phyloP scores from a whole-genome alignment of 768 basidiomycete genomes.

The Tricholoma matsutake region DNA sequence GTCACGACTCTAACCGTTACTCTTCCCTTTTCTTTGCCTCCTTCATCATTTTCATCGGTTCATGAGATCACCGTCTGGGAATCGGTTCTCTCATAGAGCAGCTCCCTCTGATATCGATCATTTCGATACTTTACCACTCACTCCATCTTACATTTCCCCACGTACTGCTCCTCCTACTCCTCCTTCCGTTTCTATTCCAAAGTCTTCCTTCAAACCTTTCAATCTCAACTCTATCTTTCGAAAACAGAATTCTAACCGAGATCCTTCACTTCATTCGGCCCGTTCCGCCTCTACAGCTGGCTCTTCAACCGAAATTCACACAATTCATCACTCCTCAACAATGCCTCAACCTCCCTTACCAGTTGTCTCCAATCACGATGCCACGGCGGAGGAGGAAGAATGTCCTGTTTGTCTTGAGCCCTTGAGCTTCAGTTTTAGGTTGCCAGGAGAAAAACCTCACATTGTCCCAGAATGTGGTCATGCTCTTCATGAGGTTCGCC shows the following conservation, averaged over 20 bases:
- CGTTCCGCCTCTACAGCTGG: slow-evolving; percentile 42
- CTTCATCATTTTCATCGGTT: not conserved
- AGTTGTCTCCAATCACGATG: slow-evolving; percentile 60
- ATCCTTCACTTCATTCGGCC: slow-evolving; percentile 49
- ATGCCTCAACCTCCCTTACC: slow-evolving; percentile 68
- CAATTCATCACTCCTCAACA: slow-evolving; percentile 52
- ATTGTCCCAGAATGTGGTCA: slow-evolving; percentile 98
- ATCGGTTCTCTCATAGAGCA: slow-evolving; percentile 39
- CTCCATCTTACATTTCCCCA: slow-evolving; percentile 42
- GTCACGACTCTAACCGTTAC: no score
- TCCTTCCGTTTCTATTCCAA: slow-evolving; percentile 12
- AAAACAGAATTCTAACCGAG: slow-evolving; percentile 34
- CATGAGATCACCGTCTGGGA: slow-evolving; percentile 39
- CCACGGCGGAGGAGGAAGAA: slow-evolving; percentile 76
- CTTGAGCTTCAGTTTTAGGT: slow-evolving; percentile 85
- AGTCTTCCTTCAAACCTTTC: slow-evolving; percentile 39
- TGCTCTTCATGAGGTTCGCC: slow-evolving; percentile 84
- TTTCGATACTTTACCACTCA: slow-evolving; percentile 34
- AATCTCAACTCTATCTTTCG: slow-evolving; percentile 58
- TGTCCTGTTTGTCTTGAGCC: slow-evolving; percentile 98
- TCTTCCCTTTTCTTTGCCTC: no score
- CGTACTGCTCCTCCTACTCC: slow-evolving; percentile 34
- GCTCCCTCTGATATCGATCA: slow-evolving; percentile 29
- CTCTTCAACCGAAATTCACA: slow-evolving; percentile 35
- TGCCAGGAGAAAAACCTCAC: slow-evolving; percentile 96